phyloP scores from a whole-genome alignment of 768 basidiomycete genomes.

The Lactarius hatsudake region DNA sequence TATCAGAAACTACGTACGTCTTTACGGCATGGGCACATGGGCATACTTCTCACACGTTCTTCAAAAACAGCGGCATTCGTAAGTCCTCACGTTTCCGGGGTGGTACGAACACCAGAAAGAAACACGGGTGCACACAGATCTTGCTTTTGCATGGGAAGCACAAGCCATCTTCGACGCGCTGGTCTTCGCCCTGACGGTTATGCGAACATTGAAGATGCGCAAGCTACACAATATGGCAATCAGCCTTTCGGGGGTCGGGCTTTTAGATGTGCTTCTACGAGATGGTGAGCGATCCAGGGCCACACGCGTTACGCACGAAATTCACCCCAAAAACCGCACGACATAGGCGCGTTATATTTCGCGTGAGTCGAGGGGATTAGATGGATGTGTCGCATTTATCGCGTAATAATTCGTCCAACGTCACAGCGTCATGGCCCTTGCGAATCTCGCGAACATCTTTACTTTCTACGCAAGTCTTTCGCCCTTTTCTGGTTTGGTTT shows the following conservation, averaged over 20 bases:
- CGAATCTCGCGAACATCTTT: conserved; percentile 49
- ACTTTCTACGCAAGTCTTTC: conserved; percentile 37
- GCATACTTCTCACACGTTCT: neutral
- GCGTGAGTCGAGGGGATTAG: conserved; percentile 38
- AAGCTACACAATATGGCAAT: conserved; percentile 30
- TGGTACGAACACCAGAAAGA: neutral
- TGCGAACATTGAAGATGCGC: conserved; percentile 41
- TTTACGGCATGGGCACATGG: neutral
- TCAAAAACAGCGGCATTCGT: conserved; percentile 29
- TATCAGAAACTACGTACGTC: conserved; percentile 30
- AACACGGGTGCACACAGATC: conserved; percentile 23
- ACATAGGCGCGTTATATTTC: conserved; percentile 52
- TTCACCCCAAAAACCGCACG: neutral
- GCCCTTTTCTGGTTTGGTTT: neutral
- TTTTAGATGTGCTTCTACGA: conserved; percentile 44
- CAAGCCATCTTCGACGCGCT: conserved; percentile 49
- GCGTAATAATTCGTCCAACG: conserved; percentile 5
- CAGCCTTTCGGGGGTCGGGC: conserved; percentile 32
- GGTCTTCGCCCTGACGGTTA: conserved; percentile 47
- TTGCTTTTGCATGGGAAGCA: conserved; percentile 47
- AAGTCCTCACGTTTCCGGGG: neutral
- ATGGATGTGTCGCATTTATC: neutral
- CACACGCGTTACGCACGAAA: neutral
- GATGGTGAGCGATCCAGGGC: conserved; percentile 42
- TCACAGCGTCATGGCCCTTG: conserved; percentile 49